Percentiles rank a stretch among this genome's conserved stretches.
phyloP scores from a whole-genome alignment of 768 basidiomycete genomes.

The Austroboletus festivus region DNA sequence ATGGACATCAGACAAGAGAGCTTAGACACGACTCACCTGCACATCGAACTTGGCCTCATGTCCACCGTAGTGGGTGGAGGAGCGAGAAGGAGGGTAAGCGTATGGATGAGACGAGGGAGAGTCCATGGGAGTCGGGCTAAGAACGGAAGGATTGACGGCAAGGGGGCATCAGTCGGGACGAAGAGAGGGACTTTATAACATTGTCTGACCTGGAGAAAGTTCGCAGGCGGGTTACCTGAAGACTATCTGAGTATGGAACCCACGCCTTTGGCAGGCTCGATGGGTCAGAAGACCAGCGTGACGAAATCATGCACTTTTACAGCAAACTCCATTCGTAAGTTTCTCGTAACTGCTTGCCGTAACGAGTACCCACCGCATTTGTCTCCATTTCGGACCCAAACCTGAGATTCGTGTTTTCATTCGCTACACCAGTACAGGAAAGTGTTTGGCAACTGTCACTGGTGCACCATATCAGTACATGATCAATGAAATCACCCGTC shows the following conservation, averaged over 20 bases:
- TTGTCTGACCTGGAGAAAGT: constrained; percentile 25
- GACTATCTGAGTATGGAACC: constrained; percentile 29
- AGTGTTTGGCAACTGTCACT: constrained; percentile 3
- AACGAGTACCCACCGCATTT: constrained; percentile 25
- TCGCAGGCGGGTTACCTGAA: constrained; percentile 19
- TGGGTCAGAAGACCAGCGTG: constrained; percentile 29
- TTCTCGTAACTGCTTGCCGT: constrained; percentile 27
- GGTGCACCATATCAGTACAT: constrained; percentile 16
- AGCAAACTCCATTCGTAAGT: constrained; percentile 27
- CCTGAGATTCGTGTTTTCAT: constrained; percentile 22
- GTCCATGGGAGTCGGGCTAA: constrained; percentile 11
- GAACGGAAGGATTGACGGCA: constrained; percentile 22
- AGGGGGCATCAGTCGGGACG: constrained; percentile 7
- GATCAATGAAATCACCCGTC: constrained; percentile 29
- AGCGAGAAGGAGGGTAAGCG: background rate
- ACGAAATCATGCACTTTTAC: constrained; percentile 27
- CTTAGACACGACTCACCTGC: constrained; percentile 7
- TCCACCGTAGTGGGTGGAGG: background rate
- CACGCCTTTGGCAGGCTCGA: constrained; percentile 31
- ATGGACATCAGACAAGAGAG: background rate
- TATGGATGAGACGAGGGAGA: background rate
- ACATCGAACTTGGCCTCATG: constrained; percentile 26
- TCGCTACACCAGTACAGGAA: constrained; percentile 1
- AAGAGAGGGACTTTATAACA: constrained; percentile 30
- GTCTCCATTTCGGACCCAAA: constrained; percentile 26